Conservation (phyloP, 2,329 filamentous ascomycete species). For the Aureobasidium sp. region DNA sequence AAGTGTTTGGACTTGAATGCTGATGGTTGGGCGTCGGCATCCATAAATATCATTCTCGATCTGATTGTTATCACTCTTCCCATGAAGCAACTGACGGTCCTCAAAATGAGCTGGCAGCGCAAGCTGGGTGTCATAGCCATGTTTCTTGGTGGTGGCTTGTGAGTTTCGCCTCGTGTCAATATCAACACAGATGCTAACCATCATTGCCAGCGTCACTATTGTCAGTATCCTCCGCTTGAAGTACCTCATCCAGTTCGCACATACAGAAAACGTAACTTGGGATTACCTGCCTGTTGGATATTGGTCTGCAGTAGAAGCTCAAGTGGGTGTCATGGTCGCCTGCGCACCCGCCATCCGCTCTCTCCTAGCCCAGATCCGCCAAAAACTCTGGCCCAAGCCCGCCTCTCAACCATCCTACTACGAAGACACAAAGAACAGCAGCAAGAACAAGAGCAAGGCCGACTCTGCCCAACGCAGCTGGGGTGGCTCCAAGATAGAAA, state of each 20-base stretch:
- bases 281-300: constrained; percentile 14
- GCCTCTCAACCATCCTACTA: neutral
- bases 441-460: neutral
- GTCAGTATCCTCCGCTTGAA: constrained; percentile 19
- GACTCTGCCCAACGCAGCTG: neutral
- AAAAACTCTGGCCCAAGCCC: neutral
- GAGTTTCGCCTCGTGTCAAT: neutral
- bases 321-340: constrained; percentile 19
- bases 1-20: constrained; percentile 15
- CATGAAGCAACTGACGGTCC: constrained; percentile 13
- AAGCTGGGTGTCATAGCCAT: constrained; percentile 16
- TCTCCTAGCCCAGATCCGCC: neutral
- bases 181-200: neutral
- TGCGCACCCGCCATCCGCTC: constrained; percentile 20
- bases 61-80: constrained; percentile 17
- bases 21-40: constrained; percentile 13
- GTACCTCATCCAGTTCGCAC: constrained; percentile 16
- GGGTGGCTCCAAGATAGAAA: neutral
- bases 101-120: constrained; percentile 15
- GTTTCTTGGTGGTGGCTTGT: constrained; percentile 19
- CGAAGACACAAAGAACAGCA: neutral
- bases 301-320: constrained; percentile 18
- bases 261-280: constrained; percentile 15
- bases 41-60: constrained; percentile 18
- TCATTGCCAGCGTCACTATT: constrained; percentile 17